Conservation (phyloP, 176 grass and related monocot species). For the Triticum timopheevii region DNA sequence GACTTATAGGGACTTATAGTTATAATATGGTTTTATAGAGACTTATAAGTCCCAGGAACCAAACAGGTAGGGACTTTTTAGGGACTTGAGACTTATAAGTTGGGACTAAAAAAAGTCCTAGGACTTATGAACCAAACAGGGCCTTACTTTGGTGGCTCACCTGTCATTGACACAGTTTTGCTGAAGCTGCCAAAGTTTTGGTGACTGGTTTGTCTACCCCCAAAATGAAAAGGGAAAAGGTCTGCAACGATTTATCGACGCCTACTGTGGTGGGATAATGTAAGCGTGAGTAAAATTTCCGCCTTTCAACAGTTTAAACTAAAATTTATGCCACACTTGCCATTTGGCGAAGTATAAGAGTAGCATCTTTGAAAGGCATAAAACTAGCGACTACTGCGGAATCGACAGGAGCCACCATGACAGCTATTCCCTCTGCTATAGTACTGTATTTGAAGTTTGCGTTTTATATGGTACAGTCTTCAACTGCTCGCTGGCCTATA, state of each 20-base stretch:
- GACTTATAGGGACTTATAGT: too few species aligned
- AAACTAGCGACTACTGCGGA: neutral
- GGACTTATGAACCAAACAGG: too few species aligned
- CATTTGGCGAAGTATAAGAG: neutral
- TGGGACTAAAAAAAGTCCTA: too few species aligned
- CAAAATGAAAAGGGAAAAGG: neutral
- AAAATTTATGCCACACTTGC: too few species aligned
- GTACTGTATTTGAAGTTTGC: conserved; percentile 1
- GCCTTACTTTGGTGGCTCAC: neutral
- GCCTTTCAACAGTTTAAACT: neutral
- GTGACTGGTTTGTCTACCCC: neutral
- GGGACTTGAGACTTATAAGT: too few species aligned
- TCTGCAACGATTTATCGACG: neutral
- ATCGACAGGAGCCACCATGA: neutral
- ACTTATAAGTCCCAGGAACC: too few species aligned
- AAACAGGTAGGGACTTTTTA: too few species aligned
- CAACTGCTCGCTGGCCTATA: conserved; percentile 36
- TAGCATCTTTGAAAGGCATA: conserved; percentile 35
- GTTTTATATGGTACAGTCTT: neutral
- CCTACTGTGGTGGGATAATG: neutral
- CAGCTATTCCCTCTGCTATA: conserved; percentile 2
- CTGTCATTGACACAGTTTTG: neutral
- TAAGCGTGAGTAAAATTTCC: neutral
- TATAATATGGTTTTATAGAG: too few species aligned
- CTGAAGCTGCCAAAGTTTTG: neutral